Conservation (phyloP, 208 protist species). For the Leishmania arabica region DNA sequence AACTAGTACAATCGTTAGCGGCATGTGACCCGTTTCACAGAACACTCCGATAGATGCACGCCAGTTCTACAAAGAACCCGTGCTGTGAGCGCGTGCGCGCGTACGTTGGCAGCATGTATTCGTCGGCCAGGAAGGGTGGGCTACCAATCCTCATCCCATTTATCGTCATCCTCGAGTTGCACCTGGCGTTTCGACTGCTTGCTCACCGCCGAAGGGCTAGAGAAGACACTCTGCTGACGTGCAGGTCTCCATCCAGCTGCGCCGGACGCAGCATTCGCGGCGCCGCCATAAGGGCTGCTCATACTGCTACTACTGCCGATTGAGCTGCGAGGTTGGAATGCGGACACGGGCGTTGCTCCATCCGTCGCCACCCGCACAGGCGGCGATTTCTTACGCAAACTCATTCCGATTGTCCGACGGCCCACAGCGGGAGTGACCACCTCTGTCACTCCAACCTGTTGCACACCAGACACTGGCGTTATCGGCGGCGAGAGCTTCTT, state of each 20-base stretch:
- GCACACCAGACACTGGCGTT: neutral
- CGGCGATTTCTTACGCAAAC: slow-evolving; percentile 40
- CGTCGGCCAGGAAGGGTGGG: neutral
- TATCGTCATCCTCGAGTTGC: slow-evolving; percentile 46
- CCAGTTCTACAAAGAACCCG: neutral
- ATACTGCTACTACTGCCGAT: neutral
- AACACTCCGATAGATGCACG: neutral
- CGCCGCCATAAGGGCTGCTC: neutral
- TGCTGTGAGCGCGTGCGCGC: neutral
- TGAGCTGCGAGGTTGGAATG: neutral
- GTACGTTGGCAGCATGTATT: neutral
- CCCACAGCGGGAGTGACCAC: neutral
- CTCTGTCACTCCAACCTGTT: neutral
- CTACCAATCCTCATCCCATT: slow-evolving; percentile 70
- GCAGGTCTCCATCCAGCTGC: no score
- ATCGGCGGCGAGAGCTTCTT: slow-evolving; percentile 18
- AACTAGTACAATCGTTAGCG: neutral
- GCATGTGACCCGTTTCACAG: neutral
- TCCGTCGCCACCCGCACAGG: neutral
- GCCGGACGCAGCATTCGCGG: neutral
- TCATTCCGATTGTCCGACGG: slow-evolving; percentile 19
- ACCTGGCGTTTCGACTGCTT: slow-evolving; percentile 19
- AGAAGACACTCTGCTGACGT: neutral
- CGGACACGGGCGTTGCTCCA: neutral
- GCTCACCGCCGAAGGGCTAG: neutral